Evolutionary conservation across 495 filamentous ascomycete genomes (phyloP).

Genomic region (Paragyromitra xinjiangensis): DNA sequence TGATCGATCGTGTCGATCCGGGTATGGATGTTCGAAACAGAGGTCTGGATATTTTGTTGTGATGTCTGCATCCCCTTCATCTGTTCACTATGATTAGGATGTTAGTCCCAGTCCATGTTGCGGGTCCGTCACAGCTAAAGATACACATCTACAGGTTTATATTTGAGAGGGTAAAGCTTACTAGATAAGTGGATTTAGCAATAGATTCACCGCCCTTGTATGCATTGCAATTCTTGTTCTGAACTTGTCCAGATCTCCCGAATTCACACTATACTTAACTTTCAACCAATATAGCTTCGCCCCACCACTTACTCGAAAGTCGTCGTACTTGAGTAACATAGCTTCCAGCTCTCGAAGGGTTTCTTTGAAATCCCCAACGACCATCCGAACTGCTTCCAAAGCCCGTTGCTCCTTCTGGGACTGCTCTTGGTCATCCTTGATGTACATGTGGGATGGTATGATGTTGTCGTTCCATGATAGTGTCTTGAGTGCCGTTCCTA

Average conservation of each 20-base stretch:
- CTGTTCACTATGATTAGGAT: slow-evolving; percentile 13
- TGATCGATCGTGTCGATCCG: slow-evolving; percentile 45
- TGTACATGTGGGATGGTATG: slow-evolving; percentile 17
- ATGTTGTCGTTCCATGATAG: slow-evolving; percentile 23
- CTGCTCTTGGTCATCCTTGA: neutral
- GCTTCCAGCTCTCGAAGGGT: slow-evolving; percentile 28
- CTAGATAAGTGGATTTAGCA: slow-evolving; percentile 38
- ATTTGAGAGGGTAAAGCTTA: neutral
- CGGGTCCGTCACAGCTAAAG: neutral
- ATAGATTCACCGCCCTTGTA: slow-evolving; percentile 37
- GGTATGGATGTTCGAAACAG: slow-evolving; percentile 36
- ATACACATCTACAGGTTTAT: neutral
- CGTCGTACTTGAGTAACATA: slow-evolving; percentile 29
- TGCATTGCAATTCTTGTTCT: slow-evolving; percentile 41
- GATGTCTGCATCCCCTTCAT: slow-evolving; percentile 32
- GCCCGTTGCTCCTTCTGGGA: slow-evolving; percentile 35
- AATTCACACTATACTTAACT: slow-evolving; percentile 24
- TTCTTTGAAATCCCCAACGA: slow-evolving; percentile 39
- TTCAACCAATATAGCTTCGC: slow-evolving; percentile 38
- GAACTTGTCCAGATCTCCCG: slow-evolving; percentile 37
- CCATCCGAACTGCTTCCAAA: slow-evolving; percentile 33
- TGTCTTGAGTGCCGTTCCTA: slow-evolving; percentile 30
- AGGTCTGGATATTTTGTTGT: slow-evolving; percentile 11
- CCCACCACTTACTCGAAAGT: slow-evolving; percentile 26
- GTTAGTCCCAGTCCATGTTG: slow-evolving; percentile 1